Base-by-base conservation (phyloP, 208 protist species). In the Porcisia deanei region DNA sequence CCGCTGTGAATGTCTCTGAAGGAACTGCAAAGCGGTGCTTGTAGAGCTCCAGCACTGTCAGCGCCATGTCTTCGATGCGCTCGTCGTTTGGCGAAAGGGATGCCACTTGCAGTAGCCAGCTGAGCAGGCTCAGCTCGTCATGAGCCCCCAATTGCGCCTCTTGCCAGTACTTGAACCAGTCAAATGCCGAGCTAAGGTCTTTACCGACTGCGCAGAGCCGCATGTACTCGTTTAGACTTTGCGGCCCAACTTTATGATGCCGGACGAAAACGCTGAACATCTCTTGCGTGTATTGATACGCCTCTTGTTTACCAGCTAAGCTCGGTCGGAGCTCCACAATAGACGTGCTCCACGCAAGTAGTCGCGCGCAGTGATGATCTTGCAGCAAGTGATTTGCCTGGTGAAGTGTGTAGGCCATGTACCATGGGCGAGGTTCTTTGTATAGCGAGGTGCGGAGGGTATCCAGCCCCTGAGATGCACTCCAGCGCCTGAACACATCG, bases 361-460 rank as follows among this genome's bases (percentile, higher is more conserved):
- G 80, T 5, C 90, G 85, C 54, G 90, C 89, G 65, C 88, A 90
- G 81, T 96, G 88, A 73, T 90, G 83, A 67, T 97, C 93, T 49
- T 91, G 83, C 55, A 97, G 82, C 1, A 92, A 84, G 61, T 97
- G 90, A 49, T 83, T 77, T 61, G 88, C 82, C 60, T 90, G 80
- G 68, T 97, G 91, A 8, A 96, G 84, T 8, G 80, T 54, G 75
- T 89, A 95, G 52, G 83, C 87, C 1, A 96, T 57, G 71, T 91
- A 92, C 91, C 93, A 97, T 71, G 93, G 93, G 7, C 93, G 88
- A 3, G 93, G 93, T 78, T 97, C 93, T 37, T 83, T 79, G 80
- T 84, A 94, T 34, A 97, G 77, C 20, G 80, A 70, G 18, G 60
- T 64, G 20, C 93, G 83, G 41, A 97, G 71, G 41, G 75, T 82